Evolutionary conservation across 345 rosid species (phyloP), one percentile per base, ranked within the genome.

Genomic region (Murraya koenigii): DNA sequence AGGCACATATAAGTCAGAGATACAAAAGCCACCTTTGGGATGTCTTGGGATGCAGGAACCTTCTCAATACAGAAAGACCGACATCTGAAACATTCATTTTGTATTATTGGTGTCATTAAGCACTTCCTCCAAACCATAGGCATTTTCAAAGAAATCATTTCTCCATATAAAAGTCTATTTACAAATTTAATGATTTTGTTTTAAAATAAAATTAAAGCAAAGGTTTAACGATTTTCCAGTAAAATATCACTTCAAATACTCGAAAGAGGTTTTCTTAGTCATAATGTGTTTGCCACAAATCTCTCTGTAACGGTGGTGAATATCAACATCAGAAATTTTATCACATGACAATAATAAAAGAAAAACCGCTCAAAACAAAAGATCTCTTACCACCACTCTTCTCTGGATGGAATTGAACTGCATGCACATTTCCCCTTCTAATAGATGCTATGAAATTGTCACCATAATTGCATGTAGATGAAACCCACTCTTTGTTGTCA

Each of bases 351-450:
- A 69, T 30, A 80, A 74, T 52, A 74, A 66, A 23, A 66, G 69
- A 26, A 30, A 1, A 35, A 58, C 13, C 26, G 49, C 32, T 30
- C 41, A 63, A 47, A 69, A 35, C 32, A 66, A 33, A 80, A 44
- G 68, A 25, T 63, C 70, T 75, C 89, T 83, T 83, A 85, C 99
- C 99, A 89, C 99, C 99, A 68, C 99, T 96, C 85, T 96, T 96
- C 84, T 96, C 99, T 1, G 98, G 98, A 81, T 96, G 99, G 87
- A 94, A 94, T 65, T 96, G 99, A 66, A 96, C 98, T 9, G 99
- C 98, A 81, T 94, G 95, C 74, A 92, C 99, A 84, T 96, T 96
- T 80, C 98, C 97, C 87, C 84, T 94, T 86, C 92, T 90, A 28
- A 96, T 71, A 78, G 98, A 96, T 66, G 98, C 91, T 79, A 94